These are phyloP conservation scores for Fusarium decemcellulare DNA, from an alignment of 2,329 filamentous ascomycete species.

Conservation along the genomic window DNA sequence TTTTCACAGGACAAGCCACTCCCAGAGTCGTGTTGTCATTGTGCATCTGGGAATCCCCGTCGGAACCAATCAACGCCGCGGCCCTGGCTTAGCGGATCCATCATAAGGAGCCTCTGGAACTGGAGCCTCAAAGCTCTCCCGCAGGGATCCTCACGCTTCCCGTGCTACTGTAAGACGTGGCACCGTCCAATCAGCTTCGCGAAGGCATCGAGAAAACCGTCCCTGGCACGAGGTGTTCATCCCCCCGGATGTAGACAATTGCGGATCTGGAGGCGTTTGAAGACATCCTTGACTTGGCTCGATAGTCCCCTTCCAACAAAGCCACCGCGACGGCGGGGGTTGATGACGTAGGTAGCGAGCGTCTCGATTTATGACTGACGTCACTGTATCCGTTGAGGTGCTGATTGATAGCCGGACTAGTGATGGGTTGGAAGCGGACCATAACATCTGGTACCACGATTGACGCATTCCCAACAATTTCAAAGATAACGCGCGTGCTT, in stretches of 20 bases:
- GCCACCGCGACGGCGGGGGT: conserved; percentile 23
- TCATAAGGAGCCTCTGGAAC: conserved; percentile 10
- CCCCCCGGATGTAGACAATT: conserved; percentile 31
- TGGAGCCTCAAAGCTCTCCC: conserved; percentile 30
- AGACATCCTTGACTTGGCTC: conserved; percentile 22
- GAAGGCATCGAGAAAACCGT: background rate
- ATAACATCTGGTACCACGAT: conserved; percentile 21
- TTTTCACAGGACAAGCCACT: conserved; percentile 20
- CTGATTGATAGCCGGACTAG: conserved; percentile 3
- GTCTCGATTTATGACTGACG: conserved; percentile 28
- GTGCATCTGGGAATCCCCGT: conserved; percentile 6
- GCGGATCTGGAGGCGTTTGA: conserved; percentile 18
- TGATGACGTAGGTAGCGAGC: conserved; percentile 33
- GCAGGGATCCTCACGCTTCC: conserved; percentile 39
- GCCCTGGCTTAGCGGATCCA: conserved; percentile 24
- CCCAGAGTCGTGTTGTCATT: conserved; percentile 45
- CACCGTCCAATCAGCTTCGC: conserved; percentile 27
- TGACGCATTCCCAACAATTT: background rate
- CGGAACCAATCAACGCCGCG: conserved; percentile 24
- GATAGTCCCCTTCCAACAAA: conserved; percentile 23
- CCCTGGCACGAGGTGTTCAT: conserved; percentile 9
- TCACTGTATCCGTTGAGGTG: conserved; percentile 31
- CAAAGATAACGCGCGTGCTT: conserved; percentile 15
- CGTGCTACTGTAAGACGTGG: conserved; percentile 21
- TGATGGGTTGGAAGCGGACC: background rate